These are phyloP conservation scores for Bipolaris zeicola DNA, from an alignment of 2,329 filamentous ascomycete species.

Conservation along the genomic window DNA sequence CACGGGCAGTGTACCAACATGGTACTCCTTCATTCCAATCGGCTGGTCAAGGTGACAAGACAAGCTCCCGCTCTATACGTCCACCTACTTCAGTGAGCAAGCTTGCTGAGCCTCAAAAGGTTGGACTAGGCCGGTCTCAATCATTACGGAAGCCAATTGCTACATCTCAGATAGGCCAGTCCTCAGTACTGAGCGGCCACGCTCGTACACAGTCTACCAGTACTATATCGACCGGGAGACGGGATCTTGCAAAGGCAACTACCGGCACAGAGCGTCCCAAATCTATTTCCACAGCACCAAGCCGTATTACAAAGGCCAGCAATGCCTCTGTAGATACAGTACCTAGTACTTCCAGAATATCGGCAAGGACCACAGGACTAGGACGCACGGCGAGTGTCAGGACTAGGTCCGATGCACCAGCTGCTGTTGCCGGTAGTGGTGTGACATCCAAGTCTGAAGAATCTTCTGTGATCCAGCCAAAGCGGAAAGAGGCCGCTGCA, in stretches of 20 bases:
- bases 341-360: constrained; percentile 18
- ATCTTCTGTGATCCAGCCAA: constrained; percentile 13
- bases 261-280: constrained; percentile 30
- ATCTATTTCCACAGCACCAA: constrained; percentile 28
- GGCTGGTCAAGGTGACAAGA: constrained; percentile 11
- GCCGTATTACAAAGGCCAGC: constrained; percentile 11
- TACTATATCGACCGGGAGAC: constrained; percentile 20
- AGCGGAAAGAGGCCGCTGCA: constrained; percentile 24
- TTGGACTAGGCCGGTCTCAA: constrained; percentile 33
- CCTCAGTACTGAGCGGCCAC: constrained; percentile 22
- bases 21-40: constrained; percentile 16
- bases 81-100: constrained; percentile 27
- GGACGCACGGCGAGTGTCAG: constrained; percentile 35
- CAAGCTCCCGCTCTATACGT: constrained; percentile 20
- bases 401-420: constrained; percentile 22
- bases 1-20: constrained; percentile 41
- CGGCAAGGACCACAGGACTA: constrained; percentile 32
- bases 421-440: constrained; percentile 11
- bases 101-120: constrained; percentile 20
- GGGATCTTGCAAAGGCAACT: constrained; percentile 21
- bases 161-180: constrained; percentile 22
- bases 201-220: constrained; percentile 37
- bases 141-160: constrained; percentile 38
- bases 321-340: constrained; percentile 16
- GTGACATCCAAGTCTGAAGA: constrained; percentile 21